A percentile compares a stretch with the other conserved stretches of the same genome.
phyloP scores from a whole-genome alignment of 2,329 filamentous ascomycete species.

The Claviceps spartinae region DNA sequence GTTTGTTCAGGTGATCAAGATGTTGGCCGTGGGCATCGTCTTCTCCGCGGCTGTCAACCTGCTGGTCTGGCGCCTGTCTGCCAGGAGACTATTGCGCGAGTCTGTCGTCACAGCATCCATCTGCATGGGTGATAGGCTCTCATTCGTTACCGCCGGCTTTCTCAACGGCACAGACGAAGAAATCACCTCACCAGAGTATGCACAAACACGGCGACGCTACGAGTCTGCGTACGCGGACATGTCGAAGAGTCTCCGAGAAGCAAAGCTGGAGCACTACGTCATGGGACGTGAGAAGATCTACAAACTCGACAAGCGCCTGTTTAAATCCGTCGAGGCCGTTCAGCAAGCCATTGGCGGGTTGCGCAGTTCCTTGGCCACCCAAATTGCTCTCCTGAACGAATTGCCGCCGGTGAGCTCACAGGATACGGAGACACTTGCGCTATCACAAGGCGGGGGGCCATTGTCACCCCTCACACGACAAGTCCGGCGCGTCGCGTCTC shows the following conservation, averaged over 20 bases:
- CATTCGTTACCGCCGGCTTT: slow-evolving; percentile 70
- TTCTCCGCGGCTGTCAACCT: slow-evolving; percentile 64
- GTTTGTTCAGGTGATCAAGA: slow-evolving; percentile 69
- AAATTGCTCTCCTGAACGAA: slow-evolving; percentile 73
- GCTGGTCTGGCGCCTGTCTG: slow-evolving; percentile 64
- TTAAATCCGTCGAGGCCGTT: slow-evolving; percentile 72
- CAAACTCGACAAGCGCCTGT: slow-evolving; percentile 61
- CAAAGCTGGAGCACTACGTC: slow-evolving; percentile 79
- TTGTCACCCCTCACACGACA: slow-evolving; percentile 11
- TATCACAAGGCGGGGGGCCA: slow-evolving; percentile 8
- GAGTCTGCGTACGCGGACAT: slow-evolving; percentile 55
- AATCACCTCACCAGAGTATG: slow-evolving; percentile 52
- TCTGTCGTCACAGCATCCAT: slow-evolving; percentile 61
- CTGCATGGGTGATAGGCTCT: slow-evolving; percentile 67
- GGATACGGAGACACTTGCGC: not conserved
- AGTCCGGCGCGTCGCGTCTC: slow-evolving; percentile 15
- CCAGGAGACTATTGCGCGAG: slow-evolving; percentile 56
- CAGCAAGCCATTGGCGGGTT: slow-evolving; percentile 84
- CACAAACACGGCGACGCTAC: slow-evolving; percentile 48
- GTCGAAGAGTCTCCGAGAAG: slow-evolving; percentile 66
- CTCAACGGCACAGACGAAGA: slow-evolving; percentile 72
- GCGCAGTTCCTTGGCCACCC: slow-evolving; percentile 75
- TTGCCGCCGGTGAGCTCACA: slow-evolving; percentile 15
- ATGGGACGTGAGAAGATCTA: slow-evolving; percentile 70
- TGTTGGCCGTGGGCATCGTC: slow-evolving; percentile 65